Evolutionary conservation across 345 rosid genomes (phyloP), one percentile per base, ranked within the genome.

Genomic region (Pistacia vera): DNA sequence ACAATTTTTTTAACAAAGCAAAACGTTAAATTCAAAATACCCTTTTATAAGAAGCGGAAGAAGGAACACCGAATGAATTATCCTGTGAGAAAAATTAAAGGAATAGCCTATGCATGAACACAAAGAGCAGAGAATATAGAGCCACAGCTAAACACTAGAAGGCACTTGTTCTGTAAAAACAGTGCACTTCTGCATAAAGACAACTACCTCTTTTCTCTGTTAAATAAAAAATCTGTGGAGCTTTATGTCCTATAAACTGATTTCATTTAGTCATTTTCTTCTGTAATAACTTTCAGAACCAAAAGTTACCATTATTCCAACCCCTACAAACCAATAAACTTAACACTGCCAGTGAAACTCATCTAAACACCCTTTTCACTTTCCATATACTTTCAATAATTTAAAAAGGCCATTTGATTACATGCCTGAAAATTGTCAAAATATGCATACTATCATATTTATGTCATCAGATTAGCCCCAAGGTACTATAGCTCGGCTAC

Each of bases 1-100:
- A 61, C 11, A 11, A 76, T 28, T 69, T 3, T 67, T 68, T 66
- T 52, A 11, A 63, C 46, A 48, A 30, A 63, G 46, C 35, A 67
- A 66, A 20, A 61, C 14, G 13, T 13, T 33, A 35, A 25, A 35
- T 3, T 6, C 63, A 66, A 2, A 0, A 51, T 68, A 14, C 35
- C 17, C 60, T 22, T 11, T 68, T 20, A 30, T 38, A 8, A 52
- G 52, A 52, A 5, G 28, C 12, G 4, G 46, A 14, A 22, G 30
- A 46, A 44, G 2, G 20, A 13, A 71, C 14, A 57, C 16, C 14
- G 22, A 70, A 41, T 41, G 54, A 14, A 46, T 17, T 41, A 60
- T 10, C 20, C 46, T 10, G 25, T 22, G 13, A 60, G 28, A 25
- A 61, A 60, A 60, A 22, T 8, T 11, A 8, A 71, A 12, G n/a